Evolutionary conservation across 129 eudicot species (phyloP).

Genomic region (Escallonia herrerae): DNA sequence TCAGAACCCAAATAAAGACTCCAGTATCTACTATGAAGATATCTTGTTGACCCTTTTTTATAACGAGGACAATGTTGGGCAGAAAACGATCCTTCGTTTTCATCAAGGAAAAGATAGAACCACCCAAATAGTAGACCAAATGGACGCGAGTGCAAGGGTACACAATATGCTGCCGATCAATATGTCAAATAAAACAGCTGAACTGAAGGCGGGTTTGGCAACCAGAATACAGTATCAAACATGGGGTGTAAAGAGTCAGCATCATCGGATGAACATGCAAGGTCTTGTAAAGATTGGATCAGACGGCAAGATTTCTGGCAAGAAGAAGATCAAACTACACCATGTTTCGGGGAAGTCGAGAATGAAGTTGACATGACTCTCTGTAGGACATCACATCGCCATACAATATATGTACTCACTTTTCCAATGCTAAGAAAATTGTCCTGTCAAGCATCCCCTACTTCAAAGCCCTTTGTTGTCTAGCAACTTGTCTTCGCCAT

Average conservation of each 20-base stretch:
- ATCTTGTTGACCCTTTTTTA: not conserved
- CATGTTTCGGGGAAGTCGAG: constrained; percentile 1
- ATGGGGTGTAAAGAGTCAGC: constrained; percentile 15
- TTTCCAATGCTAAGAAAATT: too few species aligned
- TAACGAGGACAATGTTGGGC: not conserved
- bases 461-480: constrained; percentile 22
- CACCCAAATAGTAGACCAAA: not conserved
- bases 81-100: not conserved
- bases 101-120: not conserved
- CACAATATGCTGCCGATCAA: not conserved
- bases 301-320: constrained; percentile 13
- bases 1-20: constrained; percentile 5
- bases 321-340: constrained; percentile 9
- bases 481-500: constrained; percentile 77
- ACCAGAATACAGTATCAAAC: constrained; percentile 8
- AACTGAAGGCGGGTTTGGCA: constrained; percentile 4
- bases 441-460: not conserved
- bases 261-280: not conserved
- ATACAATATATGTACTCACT: too few species aligned
- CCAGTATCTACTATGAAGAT: constrained; percentile 10
- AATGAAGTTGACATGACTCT: not conserved
- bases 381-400: too few species aligned
- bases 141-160: not conserved
- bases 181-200: not conserved
- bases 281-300: constrained; percentile 7